A percentile compares a stretch with the other conserved stretches of the same genome.
Conservation (phyloP, 768 basidiomycete genomes). For the Auricularia heimuer region DNA sequence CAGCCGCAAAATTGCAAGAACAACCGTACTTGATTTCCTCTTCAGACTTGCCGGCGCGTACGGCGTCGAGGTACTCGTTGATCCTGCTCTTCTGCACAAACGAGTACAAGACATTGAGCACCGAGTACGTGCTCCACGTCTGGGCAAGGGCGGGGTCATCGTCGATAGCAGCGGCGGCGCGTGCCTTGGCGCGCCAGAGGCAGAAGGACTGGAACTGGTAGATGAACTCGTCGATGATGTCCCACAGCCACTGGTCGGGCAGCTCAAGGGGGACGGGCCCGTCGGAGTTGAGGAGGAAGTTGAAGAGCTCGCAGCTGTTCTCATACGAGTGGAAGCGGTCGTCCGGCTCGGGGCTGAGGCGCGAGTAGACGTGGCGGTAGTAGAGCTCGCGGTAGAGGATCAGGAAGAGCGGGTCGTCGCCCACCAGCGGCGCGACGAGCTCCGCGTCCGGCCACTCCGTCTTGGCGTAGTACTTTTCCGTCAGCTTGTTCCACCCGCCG, state of each 20-base stretch:
- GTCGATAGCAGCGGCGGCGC: neutral
- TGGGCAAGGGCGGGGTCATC: conserved; percentile 21
- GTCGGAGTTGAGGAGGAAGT: conserved; percentile 93
- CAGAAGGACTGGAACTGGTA: conserved; percentile 98
- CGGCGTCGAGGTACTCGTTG: conserved; percentile 84
- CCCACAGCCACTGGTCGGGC: conserved; percentile 97
- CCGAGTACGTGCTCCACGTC: conserved; percentile 98
- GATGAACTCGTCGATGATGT: conserved; percentile 94
- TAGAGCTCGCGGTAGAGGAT: conserved; percentile 95
- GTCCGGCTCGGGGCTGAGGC: conserved; percentile 89
- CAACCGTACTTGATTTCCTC: conserved; percentile 74
- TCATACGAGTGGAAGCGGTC: conserved; percentile 97
- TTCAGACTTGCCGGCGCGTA: conserved; percentile 64
- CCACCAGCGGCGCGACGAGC: conserved; percentile 85
- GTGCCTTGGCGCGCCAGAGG: conserved; percentile 70
- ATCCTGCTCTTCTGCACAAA: conserved; percentile 95
- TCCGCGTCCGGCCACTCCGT: conserved; percentile 98
- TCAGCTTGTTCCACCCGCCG: conserved; percentile 93
- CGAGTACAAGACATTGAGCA: conserved; percentile 96
- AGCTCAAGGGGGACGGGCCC: conserved; percentile 88
- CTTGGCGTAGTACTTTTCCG: conserved; percentile 90
- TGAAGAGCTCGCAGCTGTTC: conserved; percentile 97
- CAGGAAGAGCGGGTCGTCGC: conserved; percentile 92
- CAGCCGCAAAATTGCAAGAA: neutral
- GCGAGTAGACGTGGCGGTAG: conserved; percentile 90